Base-by-base conservation (phyloP, 2,329 filamentous ascomycete species). In the Plectosphaerella plurivora region DNA sequence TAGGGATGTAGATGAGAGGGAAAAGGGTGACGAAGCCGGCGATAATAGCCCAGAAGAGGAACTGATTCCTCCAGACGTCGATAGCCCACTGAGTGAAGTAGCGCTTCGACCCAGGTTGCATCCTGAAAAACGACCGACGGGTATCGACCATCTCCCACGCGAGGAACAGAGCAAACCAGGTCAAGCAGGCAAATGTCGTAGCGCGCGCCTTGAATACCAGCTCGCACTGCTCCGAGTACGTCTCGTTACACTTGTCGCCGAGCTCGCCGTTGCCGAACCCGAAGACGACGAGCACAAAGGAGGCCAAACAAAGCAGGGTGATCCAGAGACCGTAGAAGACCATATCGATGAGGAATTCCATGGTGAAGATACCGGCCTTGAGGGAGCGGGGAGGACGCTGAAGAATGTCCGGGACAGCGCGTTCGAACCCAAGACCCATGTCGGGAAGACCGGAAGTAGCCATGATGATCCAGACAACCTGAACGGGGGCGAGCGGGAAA, bases 391-490 rank as follows among this genome's bases (percentile, higher is more conserved):
- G 84, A 5, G 83, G 82, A 0, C 84, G 75, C 18, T 71, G 61
- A 68, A 87, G 79, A 55, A 87, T 80, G 62, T 86, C 83, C 0
- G 82, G 77, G 0, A 80, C 78, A 0, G 84, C 83, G 39, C 75
- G 68, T 65, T 87, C 84, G 68, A 86, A 82, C 5, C 84, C 84
- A 3, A 88, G 72, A 52, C 84, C 84, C 80, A 88, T 86, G 56
- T 86, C 84, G 2, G 84, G 84, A 55, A 87, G 72, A n/a, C 78
- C 80, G 46, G 81, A 85, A 1, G 84, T 88, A 53, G 87, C 77
- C 83, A 88, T 87, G 62, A 87, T 87, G 55, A 88, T 82, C 84
- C 84, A 88, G 44, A 88, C 73, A 54, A 87, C 85, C 56, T 87
- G 80, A 12, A 87, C 80, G 0, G 84, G 84, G 0, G 82, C 73